Evolutionary conservation across 371 early-diverging fungal species (phyloP), one percentile per base, ranked within the genome.

Genomic region (Saksenaea oblongispora): DNA sequence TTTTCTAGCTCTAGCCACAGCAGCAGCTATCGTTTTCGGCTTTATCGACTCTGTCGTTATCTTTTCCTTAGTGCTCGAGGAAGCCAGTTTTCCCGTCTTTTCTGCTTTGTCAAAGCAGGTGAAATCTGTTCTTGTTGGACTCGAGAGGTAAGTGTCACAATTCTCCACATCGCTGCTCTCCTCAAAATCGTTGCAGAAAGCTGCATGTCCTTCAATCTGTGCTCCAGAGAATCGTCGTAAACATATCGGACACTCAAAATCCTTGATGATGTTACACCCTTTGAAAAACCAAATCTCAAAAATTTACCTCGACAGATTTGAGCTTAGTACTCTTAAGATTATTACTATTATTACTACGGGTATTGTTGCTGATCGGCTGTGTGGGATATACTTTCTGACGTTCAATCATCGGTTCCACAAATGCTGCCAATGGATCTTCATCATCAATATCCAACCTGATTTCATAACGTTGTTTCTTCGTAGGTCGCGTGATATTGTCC

Each of bases 1-100:
- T 22, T 47, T 22, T 17, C 51, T 17, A n/a, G 51, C 51, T 22
- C 22, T 47, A 10, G 51, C 51, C 11, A 47, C 51, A 5, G 51
- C 51, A 22, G 51, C 51, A 47, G 51, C 51, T 10, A 47, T 47
- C 22, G 51, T 47, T 22, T 47, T 47, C 51, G 51, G 51, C 22
- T 47, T 47, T 9, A 47, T 22, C 17, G 2, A 11, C 39, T n/a
- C 39, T 11, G 39, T 3, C 3, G 39, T 39, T 39, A 3, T 39
- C 39, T 36, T 44, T 17, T 47, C 22, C 27, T 47, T 47, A 17
- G 9, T 22, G 22, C 22, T 11, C 39, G 15, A 39, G 2, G 39
- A 11, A 2, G n/a, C 2, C 10, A 14, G 1, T 39, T 39, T 39
- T 11, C n/a, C 39, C 39, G n/a, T 11, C n/a, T 39, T 11, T 39